phyloP scores from a whole-genome alignment of 2,329 filamentous ascomycete species.

The Helotiales sp. region DNA sequence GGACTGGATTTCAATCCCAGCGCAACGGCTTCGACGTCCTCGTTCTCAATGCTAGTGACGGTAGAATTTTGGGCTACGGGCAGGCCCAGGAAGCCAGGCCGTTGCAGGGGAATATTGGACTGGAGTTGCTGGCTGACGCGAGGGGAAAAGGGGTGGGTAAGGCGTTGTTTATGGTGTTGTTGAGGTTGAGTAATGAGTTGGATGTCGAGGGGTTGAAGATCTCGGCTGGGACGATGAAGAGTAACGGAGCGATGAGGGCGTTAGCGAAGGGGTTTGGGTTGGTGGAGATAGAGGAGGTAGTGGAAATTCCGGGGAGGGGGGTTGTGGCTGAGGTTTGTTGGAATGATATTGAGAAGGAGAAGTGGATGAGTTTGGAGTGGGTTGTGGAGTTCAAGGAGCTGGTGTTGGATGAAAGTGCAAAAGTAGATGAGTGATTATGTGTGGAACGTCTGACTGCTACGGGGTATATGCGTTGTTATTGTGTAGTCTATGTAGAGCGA shows the following conservation, averaged over 20 bases:
- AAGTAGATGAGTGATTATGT: not conserved
- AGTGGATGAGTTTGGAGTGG: not conserved
- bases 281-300: conserved; percentile 26
- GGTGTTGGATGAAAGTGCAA: not conserved
- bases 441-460: no score
- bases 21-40: conserved; percentile 17
- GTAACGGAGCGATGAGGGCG: conserved; percentile 25
- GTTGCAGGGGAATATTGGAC: conserved; percentile 16
- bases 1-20: not conserved
- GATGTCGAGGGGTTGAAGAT: conserved; percentile 17
- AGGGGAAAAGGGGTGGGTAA: conserved; percentile 22
- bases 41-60: not conserved
- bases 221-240: conserved; percentile 26
- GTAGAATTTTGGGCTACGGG: conserved; percentile 4
- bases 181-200: conserved; percentile 29
- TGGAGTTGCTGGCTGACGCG: conserved; percentile 6
- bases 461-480: no score
- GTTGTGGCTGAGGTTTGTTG: conserved; percentile 29
- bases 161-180: conserved; percentile 14
- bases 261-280: conserved; percentile 26
- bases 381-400: not conserved
- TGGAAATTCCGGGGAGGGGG: conserved; percentile 21
- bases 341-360: conserved; percentile 20
- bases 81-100: not conserved
- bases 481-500: not conserved